Evolutionary conservation across 768 basidiomycete genomes (phyloP).

Genomic region (Mrakia blollopis): DNA sequence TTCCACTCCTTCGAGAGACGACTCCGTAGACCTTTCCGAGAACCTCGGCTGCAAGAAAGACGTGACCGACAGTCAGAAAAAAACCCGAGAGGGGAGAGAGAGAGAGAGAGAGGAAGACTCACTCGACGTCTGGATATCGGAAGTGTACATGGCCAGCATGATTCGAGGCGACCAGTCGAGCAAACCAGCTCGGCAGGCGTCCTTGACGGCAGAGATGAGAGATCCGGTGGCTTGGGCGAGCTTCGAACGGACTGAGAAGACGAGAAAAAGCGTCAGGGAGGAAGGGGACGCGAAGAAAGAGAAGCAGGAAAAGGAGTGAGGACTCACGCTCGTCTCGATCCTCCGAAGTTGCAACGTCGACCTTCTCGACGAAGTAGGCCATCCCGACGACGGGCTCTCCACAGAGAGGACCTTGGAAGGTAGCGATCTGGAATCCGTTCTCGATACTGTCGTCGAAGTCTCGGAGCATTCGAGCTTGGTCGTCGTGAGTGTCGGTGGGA

Average conservation of each 20-base stretch:
- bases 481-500: slow-evolving; percentile 1
- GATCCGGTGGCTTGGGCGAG: slow-evolving; percentile 84
- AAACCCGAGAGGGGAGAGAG: neutral
- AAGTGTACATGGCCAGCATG: slow-evolving; percentile 97
- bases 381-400: slow-evolving; percentile 91
- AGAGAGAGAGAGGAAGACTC: slow-evolving; percentile 43
- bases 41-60: slow-evolving; percentile 68
- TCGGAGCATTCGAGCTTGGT: slow-evolving; percentile 29
- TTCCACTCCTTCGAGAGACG: slow-evolving; percentile 80
- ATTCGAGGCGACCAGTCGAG: slow-evolving; percentile 97
- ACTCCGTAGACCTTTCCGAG: slow-evolving; percentile 96
- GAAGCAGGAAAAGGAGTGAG: neutral
- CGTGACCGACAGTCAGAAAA: neutral
- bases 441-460: slow-evolving; percentile 82
- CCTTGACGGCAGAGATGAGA: slow-evolving; percentile 78
- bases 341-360: slow-evolving; percentile 63
- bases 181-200: slow-evolving; percentile 81
- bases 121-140: slow-evolving; percentile 98
- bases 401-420: slow-evolving; percentile 89
- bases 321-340: slow-evolving; percentile 46
- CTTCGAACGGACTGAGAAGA: slow-evolving; percentile 61
- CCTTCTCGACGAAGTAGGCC: slow-evolving; percentile 72
- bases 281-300: neutral
- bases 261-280: neutral
- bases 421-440: slow-evolving; percentile 90